Percentiles rank a stretch among this genome's conserved stretches.
Evolutionary conservation across 2,329 filamentous ascomycete species (phyloP).

Genomic region (Reticulascus tulasneorum): DNA sequence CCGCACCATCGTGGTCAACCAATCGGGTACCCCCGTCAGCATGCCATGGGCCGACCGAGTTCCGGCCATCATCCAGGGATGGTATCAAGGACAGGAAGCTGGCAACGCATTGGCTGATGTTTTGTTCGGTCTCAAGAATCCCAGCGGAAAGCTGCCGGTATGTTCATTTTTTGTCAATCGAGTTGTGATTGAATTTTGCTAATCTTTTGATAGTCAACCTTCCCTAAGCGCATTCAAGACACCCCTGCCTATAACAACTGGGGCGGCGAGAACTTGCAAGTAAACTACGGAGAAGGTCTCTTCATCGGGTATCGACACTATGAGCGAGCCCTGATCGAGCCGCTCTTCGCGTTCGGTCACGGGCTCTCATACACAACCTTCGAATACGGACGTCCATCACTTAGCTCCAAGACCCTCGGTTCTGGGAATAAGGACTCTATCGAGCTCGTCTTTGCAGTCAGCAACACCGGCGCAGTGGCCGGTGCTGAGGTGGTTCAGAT

Average conservation of each 20-base stretch:
- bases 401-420: constrained; percentile 38
- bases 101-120: constrained; percentile 68
- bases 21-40: constrained; percentile 63
- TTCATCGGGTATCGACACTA: constrained; percentile 73
- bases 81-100: constrained; percentile 69
- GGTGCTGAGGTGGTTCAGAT: constrained; percentile 65
- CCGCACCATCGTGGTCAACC: constrained; percentile 64
- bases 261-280: constrained; percentile 65
- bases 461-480: constrained; percentile 50
- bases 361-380: constrained; percentile 72
- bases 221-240: constrained; percentile 60
- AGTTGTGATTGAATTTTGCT: neutral
- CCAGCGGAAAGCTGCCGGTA: constrained; percentile 65
- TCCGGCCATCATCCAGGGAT: constrained; percentile 67
- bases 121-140: constrained; percentile 59
- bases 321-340: constrained; percentile 55
- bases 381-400: constrained; percentile 54
- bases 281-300: constrained; percentile 68
- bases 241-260: constrained; percentile 70
- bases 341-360: constrained; percentile 69
- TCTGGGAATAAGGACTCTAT: constrained; percentile 34
- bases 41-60: constrained; percentile 68
- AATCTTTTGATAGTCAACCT: constrained; percentile 47
- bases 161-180: constrained; percentile 16
- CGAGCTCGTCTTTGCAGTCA: constrained; percentile 44